These are phyloP conservation scores for Xylariales sp. DNA, from an alignment of 2,329 filamentous ascomycete genomes.

Conservation along the genomic window DNA sequence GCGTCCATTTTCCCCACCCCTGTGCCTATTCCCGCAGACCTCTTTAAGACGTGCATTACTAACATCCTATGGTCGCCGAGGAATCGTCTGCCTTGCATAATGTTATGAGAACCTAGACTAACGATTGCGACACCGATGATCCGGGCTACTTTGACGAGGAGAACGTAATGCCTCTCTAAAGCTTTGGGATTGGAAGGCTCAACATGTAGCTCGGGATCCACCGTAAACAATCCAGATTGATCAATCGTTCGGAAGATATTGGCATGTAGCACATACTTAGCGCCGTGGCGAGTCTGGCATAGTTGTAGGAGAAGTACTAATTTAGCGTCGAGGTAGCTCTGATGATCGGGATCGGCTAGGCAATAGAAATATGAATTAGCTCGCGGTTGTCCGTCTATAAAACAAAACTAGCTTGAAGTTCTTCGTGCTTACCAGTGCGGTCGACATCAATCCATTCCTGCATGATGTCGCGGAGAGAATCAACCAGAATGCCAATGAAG, in stretches of 20 bases:
- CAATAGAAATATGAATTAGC: constrained; percentile 33
- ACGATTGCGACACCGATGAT: constrained; percentile 86
- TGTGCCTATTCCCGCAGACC: constrained; percentile 80
- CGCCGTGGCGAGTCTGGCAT: constrained; percentile 85
- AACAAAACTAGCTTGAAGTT: constrained; percentile 21
- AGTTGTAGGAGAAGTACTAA: constrained; percentile 86
- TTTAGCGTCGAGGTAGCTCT: constrained; percentile 73
- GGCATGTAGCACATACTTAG: constrained; percentile 86
- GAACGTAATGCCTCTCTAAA: constrained; percentile 82
- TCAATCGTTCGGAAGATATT: constrained; percentile 86
- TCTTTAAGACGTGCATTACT: constrained; percentile 90
- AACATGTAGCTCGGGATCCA: constrained; percentile 91
- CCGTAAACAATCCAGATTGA: constrained; percentile 84
- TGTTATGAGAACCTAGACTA: constrained; percentile 83
- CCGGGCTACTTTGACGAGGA: constrained; percentile 83
- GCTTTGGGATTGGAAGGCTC: constrained; percentile 76
- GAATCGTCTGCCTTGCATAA: constrained; percentile 82
- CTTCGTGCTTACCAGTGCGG: constrained; percentile 61
- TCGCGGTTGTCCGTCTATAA: neutral
- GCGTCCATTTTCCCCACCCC: constrained; percentile 53
- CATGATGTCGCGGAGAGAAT: constrained; percentile 83
- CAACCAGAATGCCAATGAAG: constrained; percentile 89
- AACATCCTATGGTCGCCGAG: constrained; percentile 83
- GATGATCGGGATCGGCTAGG: constrained; percentile 56
- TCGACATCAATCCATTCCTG: constrained; percentile 74